Base-by-base conservation (phyloP, 495 filamentous ascomycete species). In the Penicillium goetzii region DNA sequence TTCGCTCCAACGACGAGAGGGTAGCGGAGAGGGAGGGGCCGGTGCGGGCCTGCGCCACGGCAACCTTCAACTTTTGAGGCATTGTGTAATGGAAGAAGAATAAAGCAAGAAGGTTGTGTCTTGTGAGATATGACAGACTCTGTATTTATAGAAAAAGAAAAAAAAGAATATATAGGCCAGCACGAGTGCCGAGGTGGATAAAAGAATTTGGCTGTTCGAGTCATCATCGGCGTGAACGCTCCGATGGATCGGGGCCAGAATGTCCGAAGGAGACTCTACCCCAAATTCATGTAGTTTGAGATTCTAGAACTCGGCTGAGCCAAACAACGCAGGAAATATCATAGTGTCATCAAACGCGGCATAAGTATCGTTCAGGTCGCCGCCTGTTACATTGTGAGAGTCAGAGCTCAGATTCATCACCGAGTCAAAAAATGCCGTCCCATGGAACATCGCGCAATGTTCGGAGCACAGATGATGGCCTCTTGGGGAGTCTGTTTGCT, bases 21-120 rank as follows among this genome's bases (percentile, higher is more conserved):
- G 93, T 97, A 32, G 83, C 79, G 14, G 80, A 25, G 10, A 88
- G 85, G 11, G 88, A 88, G 36, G 82, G 61, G 51, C 85, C 86
- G 21, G 92, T 93, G 70, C 81, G 83, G n/a, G 88, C 58, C 49
- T 71, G 68, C 7, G 68, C 66, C 40, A 92, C 89, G 8, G 87
- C 92, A 47, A 97, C 82, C 15, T 85, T 91, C 66, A 97, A 72
- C 28, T 70, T 75, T 52, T 76, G 70, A 9, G 77, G 69, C 80
- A 81, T 82, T 41, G 49, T 49, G 26, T 56, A 10, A 9, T 7
- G 50, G 12, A 30, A 17, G 15, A 9, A 1, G 6, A 17, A 17
- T n/a, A 28, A 17, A 23, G 10, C n/a, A 10, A 28, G 12, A 19
- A 19, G 14, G 4, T 52, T 52, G 26, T n/a, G 14, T 11, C 26